phyloP scores from a whole-genome alignment of 768 basidiomycete species.

The Coprinellus micaceus region DNA sequence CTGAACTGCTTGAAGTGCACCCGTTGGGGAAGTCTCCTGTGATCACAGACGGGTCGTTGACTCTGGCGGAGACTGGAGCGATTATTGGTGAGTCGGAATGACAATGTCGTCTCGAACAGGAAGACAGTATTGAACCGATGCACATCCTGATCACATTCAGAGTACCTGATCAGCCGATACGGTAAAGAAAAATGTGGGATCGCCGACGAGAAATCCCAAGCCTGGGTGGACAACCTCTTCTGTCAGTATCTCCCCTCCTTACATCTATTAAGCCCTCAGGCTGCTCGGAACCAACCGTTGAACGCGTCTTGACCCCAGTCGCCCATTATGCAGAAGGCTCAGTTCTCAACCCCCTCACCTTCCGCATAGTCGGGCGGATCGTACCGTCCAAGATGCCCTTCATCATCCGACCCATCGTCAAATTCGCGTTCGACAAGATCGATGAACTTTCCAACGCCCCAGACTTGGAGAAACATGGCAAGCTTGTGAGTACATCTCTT shows the following conservation, averaged over 20 bases:
- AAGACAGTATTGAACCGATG: too few relatives aligned
- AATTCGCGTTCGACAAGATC: constrained; percentile 19
- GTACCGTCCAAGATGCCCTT: constrained; percentile 32
- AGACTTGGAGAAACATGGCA: constrained; percentile 6
- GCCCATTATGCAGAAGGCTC: constrained; percentile 41
- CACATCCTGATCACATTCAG: too few relatives aligned
- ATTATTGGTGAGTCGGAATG: constrained; percentile 32
- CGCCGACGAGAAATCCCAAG: constrained; percentile 18
- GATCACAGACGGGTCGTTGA: constrained; percentile 43
- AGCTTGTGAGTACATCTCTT: constrained; percentile 2
- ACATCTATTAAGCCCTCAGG: too few relatives aligned
- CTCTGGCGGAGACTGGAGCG: constrained; percentile 36
- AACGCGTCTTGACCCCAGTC: too few relatives aligned
- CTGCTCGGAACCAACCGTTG: too few relatives aligned
- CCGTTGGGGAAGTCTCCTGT: constrained; percentile 48
- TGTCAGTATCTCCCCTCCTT: constrained; percentile 28
- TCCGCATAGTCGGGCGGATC: constrained; percentile 29
- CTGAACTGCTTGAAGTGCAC: constrained; percentile 32
- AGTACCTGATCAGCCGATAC: constrained; percentile 41
- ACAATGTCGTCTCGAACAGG: neutral
- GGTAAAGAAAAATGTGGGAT: constrained; percentile 28
- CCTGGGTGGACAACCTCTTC: constrained; percentile 34
- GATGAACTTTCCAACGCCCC: neutral
- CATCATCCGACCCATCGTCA: constrained; percentile 33
- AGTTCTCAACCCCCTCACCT: constrained; percentile 36